Evolutionary conservation across 352 stramenopile species (phyloP).

Genomic region (Phytophthora uliginosa): DNA sequence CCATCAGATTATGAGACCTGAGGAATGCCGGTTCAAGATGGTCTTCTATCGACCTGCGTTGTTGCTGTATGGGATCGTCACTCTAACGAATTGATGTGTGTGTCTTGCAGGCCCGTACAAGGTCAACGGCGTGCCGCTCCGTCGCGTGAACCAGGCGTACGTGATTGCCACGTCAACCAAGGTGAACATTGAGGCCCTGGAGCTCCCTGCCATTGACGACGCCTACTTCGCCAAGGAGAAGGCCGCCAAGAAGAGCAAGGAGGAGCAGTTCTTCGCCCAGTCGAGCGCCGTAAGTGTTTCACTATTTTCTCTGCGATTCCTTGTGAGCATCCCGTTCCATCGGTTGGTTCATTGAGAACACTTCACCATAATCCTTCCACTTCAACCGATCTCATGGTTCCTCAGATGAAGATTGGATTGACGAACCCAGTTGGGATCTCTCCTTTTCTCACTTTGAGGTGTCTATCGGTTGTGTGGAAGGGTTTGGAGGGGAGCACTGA

Average conservation of each 20-base stretch:
- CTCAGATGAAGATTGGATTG: constrained; percentile 17
- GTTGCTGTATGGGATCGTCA: too few species aligned
- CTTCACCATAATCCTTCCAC: constrained; percentile 7
- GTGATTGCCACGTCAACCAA: constrained; percentile 99
- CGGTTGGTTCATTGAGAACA: constrained; percentile 26
- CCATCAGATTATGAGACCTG: constrained; percentile 92
- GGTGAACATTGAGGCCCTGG: constrained; percentile 95
- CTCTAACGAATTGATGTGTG: not conserved
- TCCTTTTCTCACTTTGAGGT: constrained; percentile 13
- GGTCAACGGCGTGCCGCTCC: constrained; percentile 98
- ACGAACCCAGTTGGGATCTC: constrained; percentile 43
- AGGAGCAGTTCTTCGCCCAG: constrained; percentile 99
- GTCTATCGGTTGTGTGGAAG: constrained; percentile 11
- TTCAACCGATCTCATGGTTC: not conserved
- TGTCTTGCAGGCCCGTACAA: constrained; percentile 95
- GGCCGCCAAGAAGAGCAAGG: constrained; percentile 92
- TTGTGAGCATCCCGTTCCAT: constrained; percentile 32
- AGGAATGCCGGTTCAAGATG: constrained; percentile 52
- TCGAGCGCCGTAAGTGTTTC: constrained; percentile 75
- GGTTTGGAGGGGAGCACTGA: constrained; percentile 12
- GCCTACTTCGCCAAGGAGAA: constrained; percentile 98
- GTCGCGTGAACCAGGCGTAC: constrained; percentile 99
- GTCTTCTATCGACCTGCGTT: not conserved
- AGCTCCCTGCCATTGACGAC: constrained; percentile 96
- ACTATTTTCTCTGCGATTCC: constrained; percentile 11